Evolutionary conservation across 441 rosid genomes (phyloP), one percentile per base, ranked within the genome.

Genomic region (Geranium incanum): DNA sequence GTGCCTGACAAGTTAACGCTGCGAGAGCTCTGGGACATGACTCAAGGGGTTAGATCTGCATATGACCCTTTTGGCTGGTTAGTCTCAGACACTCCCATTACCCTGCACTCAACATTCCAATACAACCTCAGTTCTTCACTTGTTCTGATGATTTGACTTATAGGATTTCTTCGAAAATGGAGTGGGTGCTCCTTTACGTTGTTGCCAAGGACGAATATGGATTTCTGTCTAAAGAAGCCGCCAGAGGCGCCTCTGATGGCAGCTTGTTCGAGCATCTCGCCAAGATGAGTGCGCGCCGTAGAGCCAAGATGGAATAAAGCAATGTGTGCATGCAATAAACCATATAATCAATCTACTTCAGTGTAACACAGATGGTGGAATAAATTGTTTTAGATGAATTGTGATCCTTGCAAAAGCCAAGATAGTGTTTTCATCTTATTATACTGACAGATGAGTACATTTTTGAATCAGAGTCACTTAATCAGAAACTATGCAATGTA

Each of bases 171-270:
- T 71, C 80, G 3, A 91, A 87, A 84, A 21, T 68, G 4, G 97
- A 89, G 78, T 88, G 96, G 97, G 0, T 76, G 0, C 3, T 85
- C 23, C 81, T 91, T 15, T 86, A 86, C 57, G 59, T 75, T 45
- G 84, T 89, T 19, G 97, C 96, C 0, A 87, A 81, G 78, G 96
- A 91, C 5, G 86, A 84, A 6, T 89, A 85, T 9, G 97, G 96
- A 4, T 83, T 79, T 63, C 73, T 87, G 64, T 78, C 86, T 0
- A 89, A 89, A 80, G 97, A 93, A 82, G 96, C 93, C 6, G 71
- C 80, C 23, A 83, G 98, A 67, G 81, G 88, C 36, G 84, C 87
- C 66, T 88, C 76, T 67, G 97, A 93, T 65, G 98, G 97, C 45
- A 86, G 89, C 68, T 79, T 93, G 77, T 93, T 91, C 48, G 89